Conservation (phyloP, 2,329 filamentous ascomycete genomes). For the Fusarium fracticaudum region DNA sequence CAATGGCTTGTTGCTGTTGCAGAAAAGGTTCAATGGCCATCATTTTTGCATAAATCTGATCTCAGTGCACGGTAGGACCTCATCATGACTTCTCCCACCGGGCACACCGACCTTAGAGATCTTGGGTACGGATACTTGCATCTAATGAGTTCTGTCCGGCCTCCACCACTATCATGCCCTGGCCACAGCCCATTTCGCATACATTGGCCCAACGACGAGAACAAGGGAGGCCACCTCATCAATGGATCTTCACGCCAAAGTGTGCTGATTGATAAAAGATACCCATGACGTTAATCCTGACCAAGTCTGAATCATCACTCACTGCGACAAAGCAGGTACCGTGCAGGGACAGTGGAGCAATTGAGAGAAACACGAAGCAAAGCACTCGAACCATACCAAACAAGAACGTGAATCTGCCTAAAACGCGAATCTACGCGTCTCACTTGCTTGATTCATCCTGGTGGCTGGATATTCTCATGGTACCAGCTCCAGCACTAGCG, state of each 20-base stretch:
- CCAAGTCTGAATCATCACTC: conserved; percentile 40
- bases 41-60: conserved; percentile 16
- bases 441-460: conserved; percentile 31
- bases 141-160: conserved; percentile 13
- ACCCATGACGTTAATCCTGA: conserved; percentile 35
- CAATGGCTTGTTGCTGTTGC: not conserved
- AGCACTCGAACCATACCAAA: conserved; percentile 21
- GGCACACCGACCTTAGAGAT: not conserved
- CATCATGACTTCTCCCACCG: conserved; percentile 38
- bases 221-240: conserved; percentile 5
- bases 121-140: not conserved
- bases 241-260: not conserved
- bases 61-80: not conserved
- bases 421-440: conserved; percentile 41
- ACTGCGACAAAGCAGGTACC: conserved; percentile 24
- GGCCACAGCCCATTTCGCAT: conserved; percentile 25
- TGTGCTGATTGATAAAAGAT: conserved; percentile 48
- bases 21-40: not conserved
- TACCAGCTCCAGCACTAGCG: conserved; percentile 27
- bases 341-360: conserved; percentile 8
- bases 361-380: conserved; percentile 13
- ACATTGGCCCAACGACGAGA: conserved; percentile 37
- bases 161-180: conserved; percentile 25
- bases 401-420: conserved; percentile 26
- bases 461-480: conserved; percentile 36